These are phyloP conservation scores for Gaertneriomyces sp. DNA, from an alignment of 192 early-diverging fungal genomes.

Conservation along the genomic window DNA sequence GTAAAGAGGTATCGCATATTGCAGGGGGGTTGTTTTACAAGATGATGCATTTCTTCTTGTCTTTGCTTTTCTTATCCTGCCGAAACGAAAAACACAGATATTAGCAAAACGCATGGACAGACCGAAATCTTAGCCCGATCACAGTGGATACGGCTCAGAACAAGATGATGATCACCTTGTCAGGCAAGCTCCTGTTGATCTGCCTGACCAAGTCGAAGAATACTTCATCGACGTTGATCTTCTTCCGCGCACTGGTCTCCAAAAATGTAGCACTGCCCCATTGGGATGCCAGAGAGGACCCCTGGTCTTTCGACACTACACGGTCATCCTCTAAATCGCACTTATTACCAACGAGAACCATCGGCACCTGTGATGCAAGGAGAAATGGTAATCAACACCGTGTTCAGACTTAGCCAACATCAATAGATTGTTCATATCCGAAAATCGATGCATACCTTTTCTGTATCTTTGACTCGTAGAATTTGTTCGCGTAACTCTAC, in stretches of 20 bases:
- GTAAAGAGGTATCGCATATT: too few species aligned
- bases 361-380: conserved; percentile 47
- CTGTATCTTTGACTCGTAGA: conserved; percentile 60
- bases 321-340: conserved; percentile 66
- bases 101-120: too few species aligned
- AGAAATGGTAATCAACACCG: not conserved
- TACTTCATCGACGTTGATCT: conserved; percentile 87
- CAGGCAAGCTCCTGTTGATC: conserved; percentile 78
- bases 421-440: not conserved
- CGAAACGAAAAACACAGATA: not conserved
- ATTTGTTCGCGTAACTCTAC: conserved; percentile 62
- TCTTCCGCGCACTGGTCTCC: conserved; percentile 82
- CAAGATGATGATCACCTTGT: conserved; percentile 43
- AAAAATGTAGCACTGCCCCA: conserved; percentile 73
- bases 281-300: conserved; percentile 57
- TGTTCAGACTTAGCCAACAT: not conserved
- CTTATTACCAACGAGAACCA: conserved; percentile 63
- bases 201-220: conserved; percentile 89
- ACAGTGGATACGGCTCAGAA: not conserved
- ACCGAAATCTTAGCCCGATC: not conserved
- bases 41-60: conserved; percentile 48
- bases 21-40: conserved; percentile 18
- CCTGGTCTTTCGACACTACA: conserved; percentile 62
- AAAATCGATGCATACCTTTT: conserved; percentile 42
- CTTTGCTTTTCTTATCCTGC: conserved; percentile 42